A percentile compares a stretch with the other conserved stretches of the same genome.
Evolutionary conservation across 2,329 filamentous ascomycete species (phyloP).

Genomic region (Aspergillus terreus): DNA sequence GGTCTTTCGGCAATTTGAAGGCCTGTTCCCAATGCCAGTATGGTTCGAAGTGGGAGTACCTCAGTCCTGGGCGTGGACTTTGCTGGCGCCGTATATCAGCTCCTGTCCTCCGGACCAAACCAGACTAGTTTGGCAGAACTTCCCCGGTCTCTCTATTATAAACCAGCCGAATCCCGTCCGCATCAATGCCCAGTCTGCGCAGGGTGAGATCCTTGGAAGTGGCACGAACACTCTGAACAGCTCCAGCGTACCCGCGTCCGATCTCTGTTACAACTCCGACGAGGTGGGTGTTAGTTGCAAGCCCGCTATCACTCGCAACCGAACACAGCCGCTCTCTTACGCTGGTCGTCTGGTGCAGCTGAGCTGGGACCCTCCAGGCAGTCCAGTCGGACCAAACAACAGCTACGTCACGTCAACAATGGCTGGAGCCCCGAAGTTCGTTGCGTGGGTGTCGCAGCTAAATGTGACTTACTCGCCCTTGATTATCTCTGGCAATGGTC

Average conservation of each 20-base stretch:
- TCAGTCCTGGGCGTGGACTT: conserved; percentile 80
- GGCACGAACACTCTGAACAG: conserved; percentile 32
- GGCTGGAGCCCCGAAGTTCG: conserved; percentile 61
- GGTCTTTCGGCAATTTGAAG: conserved; percentile 78
- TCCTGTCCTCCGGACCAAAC: conserved; percentile 71
- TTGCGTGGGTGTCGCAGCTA: conserved; percentile 73
- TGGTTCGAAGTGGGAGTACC: conserved; percentile 79
- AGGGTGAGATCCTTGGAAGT: conserved; percentile 57
- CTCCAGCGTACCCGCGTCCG: conserved; percentile 39
- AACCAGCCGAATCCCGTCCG: conserved; percentile 75
- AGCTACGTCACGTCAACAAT: conserved; percentile 66
- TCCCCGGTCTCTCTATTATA: conserved; percentile 65
- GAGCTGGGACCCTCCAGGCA: conserved; percentile 67
- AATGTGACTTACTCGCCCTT: conserved; percentile 68
- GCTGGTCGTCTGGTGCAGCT: conserved; percentile 69
- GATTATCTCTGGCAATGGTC: conserved; percentile 48
- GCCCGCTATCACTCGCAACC: conserved; percentile 65
- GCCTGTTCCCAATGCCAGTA: conserved; percentile 75
- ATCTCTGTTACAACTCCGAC: conserved; percentile 58
- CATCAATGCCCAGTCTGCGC: conserved; percentile 58
- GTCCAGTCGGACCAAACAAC: conserved; percentile 72
- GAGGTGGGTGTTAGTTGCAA: conserved; percentile 51
- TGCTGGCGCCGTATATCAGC: conserved; percentile 76
- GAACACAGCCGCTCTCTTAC: conserved; percentile 67
- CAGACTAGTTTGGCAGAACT: conserved; percentile 79